Conservation (phyloP, 306 rosid species). For the Quillaja saponaria region DNA sequence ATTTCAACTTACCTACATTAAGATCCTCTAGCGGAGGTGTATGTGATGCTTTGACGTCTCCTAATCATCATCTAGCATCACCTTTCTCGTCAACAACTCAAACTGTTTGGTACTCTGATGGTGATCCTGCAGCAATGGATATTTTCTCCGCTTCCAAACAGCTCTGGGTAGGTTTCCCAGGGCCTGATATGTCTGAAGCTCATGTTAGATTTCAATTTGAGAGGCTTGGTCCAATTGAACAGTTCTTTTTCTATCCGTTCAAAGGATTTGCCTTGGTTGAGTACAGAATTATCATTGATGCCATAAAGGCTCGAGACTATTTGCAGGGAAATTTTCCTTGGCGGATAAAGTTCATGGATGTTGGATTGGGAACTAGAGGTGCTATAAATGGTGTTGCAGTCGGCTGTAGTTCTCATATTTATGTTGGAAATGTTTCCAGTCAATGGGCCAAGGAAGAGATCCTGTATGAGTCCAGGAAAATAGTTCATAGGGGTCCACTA, state of each 20-base stretch:
- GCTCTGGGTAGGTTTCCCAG: conserved; percentile 79
- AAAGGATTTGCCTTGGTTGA: conserved; percentile 86
- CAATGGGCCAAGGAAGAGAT: conserved; percentile 93
- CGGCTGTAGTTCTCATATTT: conserved; percentile 76
- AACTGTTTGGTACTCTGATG: conserved; percentile 73
- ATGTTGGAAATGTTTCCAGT: conserved; percentile 71
- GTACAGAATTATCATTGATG: conserved; percentile 76
- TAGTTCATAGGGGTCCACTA: conserved; percentile 63
- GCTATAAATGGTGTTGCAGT: conserved; percentile 73
- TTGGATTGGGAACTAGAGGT: conserved; percentile 91
- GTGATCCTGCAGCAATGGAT: conserved; percentile 84
- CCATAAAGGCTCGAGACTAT: conserved; percentile 72
- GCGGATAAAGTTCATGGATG: conserved; percentile 79
- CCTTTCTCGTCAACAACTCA: conserved; percentile 48
- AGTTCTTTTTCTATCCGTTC: conserved; percentile 61
- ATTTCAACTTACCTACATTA: conserved; percentile 53
- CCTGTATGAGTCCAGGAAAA: conserved; percentile 78
- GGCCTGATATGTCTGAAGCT: conserved; percentile 70
- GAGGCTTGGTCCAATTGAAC: conserved; percentile 83
- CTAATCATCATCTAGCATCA: conserved; percentile 56
- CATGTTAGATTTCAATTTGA: conserved; percentile 81
- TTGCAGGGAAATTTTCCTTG: conserved; percentile 74
- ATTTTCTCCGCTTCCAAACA: conserved; percentile 82
- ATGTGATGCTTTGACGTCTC: conserved; percentile 55
- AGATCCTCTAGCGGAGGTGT: conserved; percentile 66